Evolutionary conservation across 148 eudicot species (phyloP).

Genomic region (Vaccinium darrowii): DNA sequence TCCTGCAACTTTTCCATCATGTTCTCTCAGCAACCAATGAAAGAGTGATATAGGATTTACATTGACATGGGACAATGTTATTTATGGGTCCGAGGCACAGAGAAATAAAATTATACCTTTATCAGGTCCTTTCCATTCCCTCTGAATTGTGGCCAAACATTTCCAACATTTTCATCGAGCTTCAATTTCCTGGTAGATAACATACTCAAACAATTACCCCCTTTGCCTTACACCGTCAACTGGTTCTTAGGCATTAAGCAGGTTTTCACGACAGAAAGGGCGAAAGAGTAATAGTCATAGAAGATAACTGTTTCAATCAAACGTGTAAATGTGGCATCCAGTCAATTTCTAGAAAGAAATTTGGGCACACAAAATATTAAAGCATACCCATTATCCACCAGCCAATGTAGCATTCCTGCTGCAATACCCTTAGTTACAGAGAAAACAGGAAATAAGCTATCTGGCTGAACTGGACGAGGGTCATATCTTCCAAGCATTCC

Average conservation of each 20-base stretch:
- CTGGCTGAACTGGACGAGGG: conserved; percentile 98
- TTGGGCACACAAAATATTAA: background rate
- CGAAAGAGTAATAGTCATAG: background rate
- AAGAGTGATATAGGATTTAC: conserved; percentile 6
- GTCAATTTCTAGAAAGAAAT: background rate
- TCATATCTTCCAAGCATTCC: conserved; percentile 97
- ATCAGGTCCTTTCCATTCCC: conserved; percentile 69
- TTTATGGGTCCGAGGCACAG: background rate
- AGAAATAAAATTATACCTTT: conserved; percentile 46
- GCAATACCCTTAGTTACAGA: conserved; percentile 89
- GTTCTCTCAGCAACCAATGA: conserved; percentile 8
- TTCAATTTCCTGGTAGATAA: conserved; percentile 63
- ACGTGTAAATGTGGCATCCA: background rate
- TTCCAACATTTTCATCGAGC: conserved; percentile 77
- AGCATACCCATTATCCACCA: conserved; percentile 79
- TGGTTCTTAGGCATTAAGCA: background rate
- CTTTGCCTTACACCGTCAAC: background rate
- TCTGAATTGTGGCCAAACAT: conserved; percentile 87
- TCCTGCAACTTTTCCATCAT: background rate
- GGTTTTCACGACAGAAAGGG: background rate
- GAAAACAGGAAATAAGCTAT: conserved; percentile 89
- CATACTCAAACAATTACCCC: conserved; percentile 14
- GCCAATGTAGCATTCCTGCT: conserved; percentile 94
- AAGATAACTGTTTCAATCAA: background rate
- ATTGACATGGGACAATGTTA: background rate